A percentile compares a stretch with the other conserved stretches of the same genome.
Conservation (phyloP, 306 rosid genomes). For the barrel medic (Medicago truncatula) region MtrunA17r5.0-ANR NC_053042.1:26045001-26045500, state of each 20-base stretch:
- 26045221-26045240: slow-evolving; percentile 75
- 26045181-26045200: slow-evolving; percentile 85
- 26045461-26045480: slow-evolving; percentile 85
- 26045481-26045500: slow-evolving; percentile 89
- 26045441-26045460: slow-evolving; percentile 79
- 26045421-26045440: slow-evolving; percentile 70
- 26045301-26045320: slow-evolving; percentile 81
- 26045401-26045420: slow-evolving; percentile 98
- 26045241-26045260: slow-evolving; percentile 84
- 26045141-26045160: slow-evolving; percentile 96
- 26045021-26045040: slow-evolving; percentile 93
- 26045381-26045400: slow-evolving; percentile 94
- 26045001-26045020: slow-evolving; percentile 85
- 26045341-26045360: slow-evolving; percentile 89
- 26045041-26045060: slow-evolving; percentile 84
- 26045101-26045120: slow-evolving; percentile 99
- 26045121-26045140: slow-evolving; percentile 93
- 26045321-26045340: slow-evolving; percentile 86
- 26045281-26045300: slow-evolving; percentile 64
- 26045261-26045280: slow-evolving; percentile 80
- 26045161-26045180: slow-evolving; percentile 92
- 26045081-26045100: slow-evolving; percentile 84
- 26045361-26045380: slow-evolving; percentile 92
- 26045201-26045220: slow-evolving; percentile 83
- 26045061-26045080: slow-evolving; percentile 89